phyloP scores from a whole-genome alignment of 2,329 filamentous ascomycete species.

The Fusarium sp. region DNA sequence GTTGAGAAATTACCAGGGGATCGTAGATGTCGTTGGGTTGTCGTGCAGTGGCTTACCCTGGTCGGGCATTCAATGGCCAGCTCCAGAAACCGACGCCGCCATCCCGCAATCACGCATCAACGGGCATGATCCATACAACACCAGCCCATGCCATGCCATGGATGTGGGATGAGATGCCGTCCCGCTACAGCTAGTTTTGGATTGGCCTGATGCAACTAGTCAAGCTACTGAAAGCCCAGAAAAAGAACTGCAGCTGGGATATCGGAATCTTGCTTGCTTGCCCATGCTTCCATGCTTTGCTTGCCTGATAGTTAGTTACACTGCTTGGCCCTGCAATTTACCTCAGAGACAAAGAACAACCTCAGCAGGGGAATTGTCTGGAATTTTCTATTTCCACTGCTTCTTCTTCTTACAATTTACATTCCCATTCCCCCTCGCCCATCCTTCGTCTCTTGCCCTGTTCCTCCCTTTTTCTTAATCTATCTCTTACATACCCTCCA shows the following conservation, averaged over 20 bases:
- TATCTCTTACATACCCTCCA: conserved; percentile 29
- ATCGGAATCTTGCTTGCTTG: conserved; percentile 33
- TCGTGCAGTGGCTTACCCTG: conserved; percentile 21
- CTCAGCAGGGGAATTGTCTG: conserved; percentile 28
- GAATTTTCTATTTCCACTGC: conserved; percentile 42
- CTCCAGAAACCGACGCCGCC: conserved; percentile 34
- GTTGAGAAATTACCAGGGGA: conserved; percentile 5
- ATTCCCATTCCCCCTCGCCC: conserved; percentile 10
- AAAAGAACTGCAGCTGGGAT: conserved; percentile 26
- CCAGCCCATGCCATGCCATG: not conserved
- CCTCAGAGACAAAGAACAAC: conserved; percentile 15
- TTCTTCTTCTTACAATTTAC: conserved; percentile 21
- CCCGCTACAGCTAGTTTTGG: conserved; percentile 41
- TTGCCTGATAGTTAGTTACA: conserved; percentile 26
- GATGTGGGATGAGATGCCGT: conserved; percentile 30
- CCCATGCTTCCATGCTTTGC: conserved; percentile 18
- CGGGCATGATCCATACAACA: conserved; percentile 20
- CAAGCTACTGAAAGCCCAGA: conserved; percentile 25
- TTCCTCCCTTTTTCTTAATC: conserved; percentile 12
- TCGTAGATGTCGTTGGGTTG: conserved; percentile 17
- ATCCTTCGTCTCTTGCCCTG: conserved; percentile 25
- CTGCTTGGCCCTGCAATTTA: conserved; percentile 28
- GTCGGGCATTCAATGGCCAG: conserved; percentile 19
- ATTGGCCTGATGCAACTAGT: conserved; percentile 27
- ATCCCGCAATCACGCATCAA: conserved; percentile 42